Evolutionary conservation across 2,329 filamentous ascomycete genomes (phyloP).

Genomic region (Penicillium griseofulvum): DNA sequence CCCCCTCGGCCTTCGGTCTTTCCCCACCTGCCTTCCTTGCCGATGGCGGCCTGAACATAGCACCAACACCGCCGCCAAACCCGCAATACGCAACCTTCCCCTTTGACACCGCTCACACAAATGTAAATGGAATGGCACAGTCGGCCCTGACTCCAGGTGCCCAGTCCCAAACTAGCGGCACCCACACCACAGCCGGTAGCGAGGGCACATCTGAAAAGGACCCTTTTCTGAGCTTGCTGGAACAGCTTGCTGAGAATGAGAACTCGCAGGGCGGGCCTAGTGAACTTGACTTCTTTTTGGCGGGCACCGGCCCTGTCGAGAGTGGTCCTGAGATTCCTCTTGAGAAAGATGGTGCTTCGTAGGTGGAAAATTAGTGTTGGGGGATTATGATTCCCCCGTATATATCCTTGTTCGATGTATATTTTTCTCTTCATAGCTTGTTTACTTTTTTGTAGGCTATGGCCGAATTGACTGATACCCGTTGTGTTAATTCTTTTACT

Average conservation of each 20-base stretch:
- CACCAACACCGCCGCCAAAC: constrained; percentile 30
- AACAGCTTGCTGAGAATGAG: constrained; percentile 81
- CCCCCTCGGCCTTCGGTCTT: constrained; percentile 35
- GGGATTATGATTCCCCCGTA: not conserved
- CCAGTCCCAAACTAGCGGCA: constrained; percentile 43
- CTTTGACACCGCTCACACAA: constrained; percentile 29
- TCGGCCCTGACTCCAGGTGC: constrained; percentile 39
- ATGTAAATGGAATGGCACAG: constrained; percentile 5
- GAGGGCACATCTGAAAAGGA: constrained; percentile 62
- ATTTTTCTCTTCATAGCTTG: not conserved
- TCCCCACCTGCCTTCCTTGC: constrained; percentile 36
- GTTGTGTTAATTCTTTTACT: not conserved
- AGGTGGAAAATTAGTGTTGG: not conserved
- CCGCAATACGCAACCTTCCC: constrained; percentile 41
- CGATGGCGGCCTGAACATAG: constrained; percentile 27
- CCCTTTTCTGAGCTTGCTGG: constrained; percentile 73
- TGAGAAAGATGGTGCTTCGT: not conserved
- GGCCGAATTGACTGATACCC: constrained; percentile 3
- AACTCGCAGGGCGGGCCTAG: constrained; percentile 63
- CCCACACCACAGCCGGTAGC: constrained; percentile 40
- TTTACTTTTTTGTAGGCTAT: not conserved
- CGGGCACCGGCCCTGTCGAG: constrained; percentile 29
- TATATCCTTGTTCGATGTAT: not conserved
- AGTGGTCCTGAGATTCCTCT: constrained; percentile 1
- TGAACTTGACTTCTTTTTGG: constrained; percentile 76